Conservation (phyloP, 2,329 filamentous ascomycete genomes). For the Pseudogymnoascus sp. region DNA sequence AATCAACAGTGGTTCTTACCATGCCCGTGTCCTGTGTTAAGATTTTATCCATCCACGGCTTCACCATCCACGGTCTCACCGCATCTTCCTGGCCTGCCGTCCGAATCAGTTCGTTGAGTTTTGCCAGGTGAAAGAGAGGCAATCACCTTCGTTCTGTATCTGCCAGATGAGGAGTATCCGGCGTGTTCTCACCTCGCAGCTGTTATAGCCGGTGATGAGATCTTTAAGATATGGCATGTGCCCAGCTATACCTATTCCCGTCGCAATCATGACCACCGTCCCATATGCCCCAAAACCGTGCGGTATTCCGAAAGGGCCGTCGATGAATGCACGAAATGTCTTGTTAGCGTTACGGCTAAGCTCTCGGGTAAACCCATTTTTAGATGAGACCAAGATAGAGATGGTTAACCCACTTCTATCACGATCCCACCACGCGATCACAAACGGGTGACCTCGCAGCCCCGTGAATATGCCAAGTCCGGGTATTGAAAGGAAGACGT, state of each 20-base stretch:
- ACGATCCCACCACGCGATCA: constrained; percentile 16
- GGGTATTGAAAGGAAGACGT: constrained; percentile 15
- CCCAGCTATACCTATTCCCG: constrained; percentile 16
- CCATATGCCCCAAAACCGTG: constrained; percentile 14
- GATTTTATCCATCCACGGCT: constrained; percentile 15
- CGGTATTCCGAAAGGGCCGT: constrained; percentile 12
- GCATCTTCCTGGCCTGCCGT: neutral
- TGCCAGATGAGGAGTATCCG: constrained; percentile 16
- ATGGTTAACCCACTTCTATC: constrained; percentile 12
- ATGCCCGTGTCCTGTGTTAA: constrained; percentile 12
- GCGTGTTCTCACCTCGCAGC: constrained; percentile 12
- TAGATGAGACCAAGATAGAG: constrained; percentile 14
- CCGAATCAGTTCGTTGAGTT: neutral
- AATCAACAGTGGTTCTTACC: neutral
- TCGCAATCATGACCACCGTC: constrained; percentile 15
- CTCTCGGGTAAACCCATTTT: constrained; percentile 13
- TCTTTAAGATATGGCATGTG: constrained; percentile 18
- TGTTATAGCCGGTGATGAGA: constrained; percentile 18
- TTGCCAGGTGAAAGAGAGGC: neutral
- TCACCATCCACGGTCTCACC: neutral
- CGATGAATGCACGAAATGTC: constrained; percentile 10
- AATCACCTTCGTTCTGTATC: constrained; percentile 14
- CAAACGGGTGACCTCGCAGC: constrained; percentile 14
- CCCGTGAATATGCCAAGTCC: constrained; percentile 11
- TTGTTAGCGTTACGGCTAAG: constrained; percentile 3